These are phyloP conservation scores for Aegilops speltoides DNA, from an alignment of 176 grass and related monocot species.

Conservation along the genomic window DNA sequence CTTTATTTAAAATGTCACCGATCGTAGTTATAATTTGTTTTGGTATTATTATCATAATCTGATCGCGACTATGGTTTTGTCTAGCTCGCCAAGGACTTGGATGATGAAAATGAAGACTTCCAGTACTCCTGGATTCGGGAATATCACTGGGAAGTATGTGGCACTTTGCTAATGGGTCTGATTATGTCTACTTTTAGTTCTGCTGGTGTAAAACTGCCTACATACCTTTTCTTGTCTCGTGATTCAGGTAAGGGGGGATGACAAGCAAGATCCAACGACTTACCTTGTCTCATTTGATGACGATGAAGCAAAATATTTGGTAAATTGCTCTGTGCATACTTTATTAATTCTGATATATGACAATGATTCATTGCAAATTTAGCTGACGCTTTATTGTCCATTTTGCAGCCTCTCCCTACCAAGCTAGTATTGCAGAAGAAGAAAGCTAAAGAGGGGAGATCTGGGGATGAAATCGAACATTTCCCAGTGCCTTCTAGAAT, in stretches of 20 bases:
- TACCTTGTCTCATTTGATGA: conserved; percentile 89
- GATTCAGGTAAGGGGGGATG: conserved; percentile 77
- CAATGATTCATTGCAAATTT: conserved; percentile 19
- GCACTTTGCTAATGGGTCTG: background rate
- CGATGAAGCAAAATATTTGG: conserved; percentile 87
- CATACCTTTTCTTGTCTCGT: conserved; percentile 30
- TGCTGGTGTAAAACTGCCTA: conserved; percentile 11
- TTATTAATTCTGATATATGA: conserved; percentile 2
- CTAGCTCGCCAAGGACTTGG: conserved; percentile 73
- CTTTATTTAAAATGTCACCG: conserved; percentile 3
- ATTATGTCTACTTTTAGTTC: conserved; percentile 9
- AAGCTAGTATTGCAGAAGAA: conserved; percentile 96
- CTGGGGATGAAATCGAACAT: conserved; percentile 86
- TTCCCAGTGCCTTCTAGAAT: conserved; percentile 88
- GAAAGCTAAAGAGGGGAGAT: conserved; percentile 92
- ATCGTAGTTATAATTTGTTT: background rate
- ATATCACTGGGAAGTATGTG: conserved; percentile 97
- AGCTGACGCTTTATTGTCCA: conserved; percentile 25
- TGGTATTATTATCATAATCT: background rate
- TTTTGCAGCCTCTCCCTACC: conserved; percentile 82
- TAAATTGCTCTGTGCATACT: conserved; percentile 40
- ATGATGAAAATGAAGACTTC: conserved; percentile 80
- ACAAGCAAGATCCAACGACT: conserved; percentile 86
- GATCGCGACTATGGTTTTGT: conserved; percentile 31
- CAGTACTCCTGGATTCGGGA: conserved; percentile 88